Evolutionary conservation across 2,329 filamentous ascomycete genomes (phyloP).

Genomic region (Gaeumannomyces sp.): DNA sequence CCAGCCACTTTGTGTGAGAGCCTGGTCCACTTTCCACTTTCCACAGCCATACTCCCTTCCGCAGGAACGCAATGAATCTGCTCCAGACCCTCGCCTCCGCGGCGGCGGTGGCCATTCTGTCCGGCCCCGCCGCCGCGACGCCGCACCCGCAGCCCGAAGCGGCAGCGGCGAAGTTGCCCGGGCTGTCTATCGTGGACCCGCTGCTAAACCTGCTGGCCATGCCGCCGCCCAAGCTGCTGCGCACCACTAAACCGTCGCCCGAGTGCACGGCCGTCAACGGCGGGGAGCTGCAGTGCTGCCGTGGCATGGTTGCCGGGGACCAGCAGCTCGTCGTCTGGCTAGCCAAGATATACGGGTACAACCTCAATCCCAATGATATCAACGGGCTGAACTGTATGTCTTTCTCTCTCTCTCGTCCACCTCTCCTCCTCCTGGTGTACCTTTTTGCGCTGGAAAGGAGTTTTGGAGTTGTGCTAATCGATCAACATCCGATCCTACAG

Average conservation of each 20-base stretch:
- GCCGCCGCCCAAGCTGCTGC: conserved; percentile 21
- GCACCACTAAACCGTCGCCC: conserved; percentile 20
- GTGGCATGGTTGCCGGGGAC: conserved; percentile 22
- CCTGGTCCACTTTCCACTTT: too few species aligned
- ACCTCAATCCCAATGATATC: conserved; percentile 24
- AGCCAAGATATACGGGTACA: conserved; percentile 22
- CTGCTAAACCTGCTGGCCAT: conserved; percentile 19
- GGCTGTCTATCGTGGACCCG: conserved; percentile 10
- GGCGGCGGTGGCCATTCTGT: not conserved
- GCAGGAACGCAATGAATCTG: not conserved
- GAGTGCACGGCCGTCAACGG: conserved; percentile 22
- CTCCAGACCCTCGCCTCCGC: not conserved
- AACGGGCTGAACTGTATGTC: conserved; percentile 26
- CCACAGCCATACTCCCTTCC: too few species aligned
- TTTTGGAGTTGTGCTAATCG: not conserved
- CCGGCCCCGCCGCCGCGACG: not conserved
- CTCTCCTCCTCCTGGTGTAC: not conserved
- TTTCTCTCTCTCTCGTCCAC: not conserved
- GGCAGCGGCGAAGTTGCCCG: conserved; percentile 11
- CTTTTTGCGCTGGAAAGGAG: not conserved
- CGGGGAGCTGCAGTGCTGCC: conserved; percentile 25
- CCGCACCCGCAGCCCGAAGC: conserved; percentile 12
- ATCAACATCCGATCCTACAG: conserved; percentile 10
- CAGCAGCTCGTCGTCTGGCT: conserved; percentile 23
- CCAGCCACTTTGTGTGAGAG: too few species aligned